Evolutionary conservation across 2,329 filamentous ascomycete genomes (phyloP).

Genomic region (Rutstroemia sp.): DNA sequence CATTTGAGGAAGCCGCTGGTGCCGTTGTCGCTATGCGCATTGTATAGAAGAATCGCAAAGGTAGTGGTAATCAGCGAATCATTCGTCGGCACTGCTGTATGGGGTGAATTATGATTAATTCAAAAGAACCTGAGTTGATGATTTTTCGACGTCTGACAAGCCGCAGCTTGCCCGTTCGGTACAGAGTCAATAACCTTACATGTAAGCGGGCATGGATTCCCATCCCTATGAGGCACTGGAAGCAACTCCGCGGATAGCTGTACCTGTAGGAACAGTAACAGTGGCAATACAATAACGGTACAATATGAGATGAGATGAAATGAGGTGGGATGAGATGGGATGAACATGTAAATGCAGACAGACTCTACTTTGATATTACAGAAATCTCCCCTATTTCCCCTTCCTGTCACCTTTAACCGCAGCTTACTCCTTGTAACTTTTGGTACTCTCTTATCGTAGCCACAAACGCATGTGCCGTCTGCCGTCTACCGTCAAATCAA

Average conservation of each 20-base stretch:
- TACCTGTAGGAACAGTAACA: too few species aligned
- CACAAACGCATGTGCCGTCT: too few species aligned
- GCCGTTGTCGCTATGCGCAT: neutral
- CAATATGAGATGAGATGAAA: neutral
- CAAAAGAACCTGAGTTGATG: neutral
- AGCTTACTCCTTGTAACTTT: too few species aligned
- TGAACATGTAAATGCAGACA: neutral
- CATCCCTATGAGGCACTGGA: neutral
- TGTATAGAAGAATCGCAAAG: neutral
- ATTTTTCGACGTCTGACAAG: constrained; percentile 1
- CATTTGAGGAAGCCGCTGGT: neutral
- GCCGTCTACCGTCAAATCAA: too few species aligned
- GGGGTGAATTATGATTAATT: too few species aligned
- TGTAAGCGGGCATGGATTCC: constrained; percentile 3
- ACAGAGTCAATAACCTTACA: neutral
- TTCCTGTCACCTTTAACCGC: neutral
- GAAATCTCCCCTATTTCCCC: neutral
- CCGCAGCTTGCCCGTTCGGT: constrained; percentile 3
- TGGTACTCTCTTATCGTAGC: too few species aligned
- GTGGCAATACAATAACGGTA: neutral
- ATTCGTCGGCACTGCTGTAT: neutral
- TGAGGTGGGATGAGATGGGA: neutral
- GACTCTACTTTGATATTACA: too few species aligned
- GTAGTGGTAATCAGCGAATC: neutral
- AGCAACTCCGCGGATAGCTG: neutral